Percentiles rank a stretch among this genome's conserved stretches.
Evolutionary conservation across 129 eudicot species (phyloP).

Genomic region (Artemisia annua): DNA sequence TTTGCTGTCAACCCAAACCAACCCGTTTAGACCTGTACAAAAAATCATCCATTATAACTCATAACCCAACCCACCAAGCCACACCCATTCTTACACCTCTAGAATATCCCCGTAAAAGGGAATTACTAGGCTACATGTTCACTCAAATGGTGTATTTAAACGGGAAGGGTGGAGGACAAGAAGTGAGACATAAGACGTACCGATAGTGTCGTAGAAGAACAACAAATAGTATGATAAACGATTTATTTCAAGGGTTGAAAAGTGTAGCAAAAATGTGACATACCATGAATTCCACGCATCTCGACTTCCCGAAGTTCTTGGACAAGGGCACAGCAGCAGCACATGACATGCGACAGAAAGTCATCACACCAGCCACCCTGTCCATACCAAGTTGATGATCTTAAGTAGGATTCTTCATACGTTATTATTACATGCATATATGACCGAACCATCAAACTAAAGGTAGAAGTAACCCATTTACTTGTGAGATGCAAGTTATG

Average conservation of each 20-base stretch:
- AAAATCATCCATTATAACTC: background rate
- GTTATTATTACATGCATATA: background rate
- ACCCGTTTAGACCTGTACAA: background rate
- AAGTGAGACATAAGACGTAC: background rate
- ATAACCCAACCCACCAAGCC: background rate
- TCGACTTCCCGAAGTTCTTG: slow-evolving; percentile 96
- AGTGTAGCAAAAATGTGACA: slow-evolving; percentile 15
- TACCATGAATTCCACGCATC: slow-evolving; percentile 81
- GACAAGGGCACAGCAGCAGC: slow-evolving; percentile 99
- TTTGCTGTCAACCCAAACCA: background rate
- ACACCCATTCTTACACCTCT: background rate
- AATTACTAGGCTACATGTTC: background rate
- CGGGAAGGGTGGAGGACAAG: background rate
- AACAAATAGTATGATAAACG: background rate
- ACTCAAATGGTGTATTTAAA: background rate
- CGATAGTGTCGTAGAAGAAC: background rate
- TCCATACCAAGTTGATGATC: slow-evolving; percentile 2
- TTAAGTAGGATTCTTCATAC: background rate
- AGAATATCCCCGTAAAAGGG: background rate
- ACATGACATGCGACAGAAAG: slow-evolving; percentile 95
- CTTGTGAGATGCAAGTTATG: too few species aligned
- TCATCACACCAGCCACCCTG: slow-evolving; percentile 95
- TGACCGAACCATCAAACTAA: background rate
- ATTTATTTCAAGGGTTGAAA: background rate
- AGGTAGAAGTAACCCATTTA: background rate